phyloP scores from a whole-genome alignment of 371 early-diverging fungal genomes.

The Lichtheimia ornata region DNA sequence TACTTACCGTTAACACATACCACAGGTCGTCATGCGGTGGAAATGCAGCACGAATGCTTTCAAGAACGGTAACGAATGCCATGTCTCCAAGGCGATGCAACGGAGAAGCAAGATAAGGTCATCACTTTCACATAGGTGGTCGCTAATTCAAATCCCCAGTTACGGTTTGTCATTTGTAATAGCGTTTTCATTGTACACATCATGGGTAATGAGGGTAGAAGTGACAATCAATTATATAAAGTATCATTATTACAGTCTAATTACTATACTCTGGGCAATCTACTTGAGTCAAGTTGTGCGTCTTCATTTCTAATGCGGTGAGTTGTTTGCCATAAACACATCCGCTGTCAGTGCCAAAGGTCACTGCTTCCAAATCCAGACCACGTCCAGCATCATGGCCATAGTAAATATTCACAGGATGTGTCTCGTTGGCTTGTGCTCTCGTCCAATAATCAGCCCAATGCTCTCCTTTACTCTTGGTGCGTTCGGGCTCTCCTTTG shows the following conservation, averaged over 20 bases:
- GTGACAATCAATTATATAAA: too few species aligned
- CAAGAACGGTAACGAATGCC: slow-evolving; percentile 5
- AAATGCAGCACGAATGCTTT: slow-evolving; percentile 14
- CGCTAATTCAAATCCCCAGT: too few species aligned
- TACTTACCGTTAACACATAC: slow-evolving; percentile 20
- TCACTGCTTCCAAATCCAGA: slow-evolving; percentile 50
- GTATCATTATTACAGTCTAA: neutral
- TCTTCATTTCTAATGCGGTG: slow-evolving; percentile 52
- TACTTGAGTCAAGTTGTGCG: slow-evolving; percentile 29
- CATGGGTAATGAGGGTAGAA: too few species aligned
- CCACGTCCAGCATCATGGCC: slow-evolving; percentile 72
- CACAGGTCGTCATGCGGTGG: slow-evolving; percentile 11
- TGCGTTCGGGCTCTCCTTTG: slow-evolving; percentile 36
- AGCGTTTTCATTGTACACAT: too few species aligned
- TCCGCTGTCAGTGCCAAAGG: slow-evolving; percentile 69
- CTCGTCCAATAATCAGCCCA: slow-evolving; percentile 54
- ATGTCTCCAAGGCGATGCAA: neutral
- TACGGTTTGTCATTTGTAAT: too few species aligned
- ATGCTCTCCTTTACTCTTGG: slow-evolving; percentile 42
- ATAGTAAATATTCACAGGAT: slow-evolving; percentile 50
- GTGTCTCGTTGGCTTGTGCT: slow-evolving; percentile 20
- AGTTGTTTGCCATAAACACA: slow-evolving; percentile 68
- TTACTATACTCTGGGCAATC: slow-evolving; percentile 23
- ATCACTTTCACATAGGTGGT: too few species aligned
- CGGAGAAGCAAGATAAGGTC: neutral